Percentiles rank a stretch among this genome's conserved stretches.
These are phyloP conservation scores for Exophiala bonariae DNA, from an alignment of 2,329 filamentous ascomycete genomes.

Conservation along the genomic window DNA sequence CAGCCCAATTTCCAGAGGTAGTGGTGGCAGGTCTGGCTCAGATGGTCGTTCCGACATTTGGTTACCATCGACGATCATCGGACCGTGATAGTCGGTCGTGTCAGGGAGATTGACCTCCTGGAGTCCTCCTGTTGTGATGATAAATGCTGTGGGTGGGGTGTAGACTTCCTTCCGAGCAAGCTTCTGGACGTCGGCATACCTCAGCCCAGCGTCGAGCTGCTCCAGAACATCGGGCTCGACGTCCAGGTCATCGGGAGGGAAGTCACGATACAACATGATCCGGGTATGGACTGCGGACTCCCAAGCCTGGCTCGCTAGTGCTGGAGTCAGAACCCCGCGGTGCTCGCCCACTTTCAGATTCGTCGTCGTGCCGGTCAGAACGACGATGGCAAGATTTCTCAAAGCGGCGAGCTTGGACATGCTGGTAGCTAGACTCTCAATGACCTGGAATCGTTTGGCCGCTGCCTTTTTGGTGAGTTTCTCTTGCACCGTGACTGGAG, in stretches of 20 bases:
- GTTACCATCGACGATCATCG: constrained; percentile 3
- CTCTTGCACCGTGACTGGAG: constrained; percentile 32
- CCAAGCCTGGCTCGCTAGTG: constrained; percentile 76
- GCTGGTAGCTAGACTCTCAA: constrained; percentile 62
- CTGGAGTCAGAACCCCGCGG: constrained; percentile 70
- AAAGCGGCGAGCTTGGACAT: constrained; percentile 72
- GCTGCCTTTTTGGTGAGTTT: constrained; percentile 50
- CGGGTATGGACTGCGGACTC: constrained; percentile 73
- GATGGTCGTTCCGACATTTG: constrained; percentile 9
- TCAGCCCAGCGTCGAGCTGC: constrained; percentile 34
- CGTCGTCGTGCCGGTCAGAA: constrained; percentile 80
- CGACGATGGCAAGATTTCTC: constrained; percentile 69
- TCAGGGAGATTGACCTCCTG: constrained; percentile 3
- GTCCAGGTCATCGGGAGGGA: constrained; percentile 42
- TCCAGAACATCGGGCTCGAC: constrained; percentile 45
- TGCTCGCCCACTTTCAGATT: constrained; percentile 64
- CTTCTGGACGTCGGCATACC: constrained; percentile 67
- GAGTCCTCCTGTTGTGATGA: constrained; percentile 35
- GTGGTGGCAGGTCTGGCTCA: constrained; percentile 12
- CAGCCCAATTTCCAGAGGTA: constrained; percentile 18
- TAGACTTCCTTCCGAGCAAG: constrained; percentile 53
- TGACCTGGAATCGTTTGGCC: constrained; percentile 49
- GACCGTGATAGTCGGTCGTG: constrained; percentile 7
- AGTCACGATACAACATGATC: constrained; percentile 78
- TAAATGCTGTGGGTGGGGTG: constrained; percentile 39